Evolutionary conservation across 2,329 filamentous ascomycete genomes (phyloP).

Genomic region (Onygenales sp.): DNA sequence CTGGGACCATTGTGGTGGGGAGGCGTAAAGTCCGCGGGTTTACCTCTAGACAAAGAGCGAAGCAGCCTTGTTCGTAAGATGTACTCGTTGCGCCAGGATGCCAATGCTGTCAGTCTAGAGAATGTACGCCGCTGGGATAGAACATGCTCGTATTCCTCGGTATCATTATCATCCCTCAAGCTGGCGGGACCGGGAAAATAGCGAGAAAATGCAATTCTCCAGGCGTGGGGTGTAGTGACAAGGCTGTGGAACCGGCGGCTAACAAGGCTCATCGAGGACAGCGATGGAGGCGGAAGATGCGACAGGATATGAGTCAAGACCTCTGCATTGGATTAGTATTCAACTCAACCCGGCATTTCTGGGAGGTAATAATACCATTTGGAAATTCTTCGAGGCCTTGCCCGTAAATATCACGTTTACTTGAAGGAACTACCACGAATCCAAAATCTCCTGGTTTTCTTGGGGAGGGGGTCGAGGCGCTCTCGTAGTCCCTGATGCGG

Average conservation of each 20-base stretch:
- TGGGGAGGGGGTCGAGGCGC: conserved; percentile 29
- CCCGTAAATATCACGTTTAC: conserved; percentile 34
- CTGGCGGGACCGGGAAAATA: conserved; percentile 73
- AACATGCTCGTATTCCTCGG: conserved; percentile 45
- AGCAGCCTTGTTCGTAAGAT: conserved; percentile 77
- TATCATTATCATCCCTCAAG: conserved; percentile 35
- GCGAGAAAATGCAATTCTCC: conserved; percentile 84
- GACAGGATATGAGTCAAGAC: conserved; percentile 85
- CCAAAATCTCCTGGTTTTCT: conserved; percentile 33
- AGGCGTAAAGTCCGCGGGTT: conserved; percentile 51
- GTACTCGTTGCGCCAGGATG: conserved; percentile 97
- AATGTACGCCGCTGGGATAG: conserved; percentile 71
- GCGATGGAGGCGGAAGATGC: conserved; percentile 75
- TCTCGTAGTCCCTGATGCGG: conserved; percentile 48
- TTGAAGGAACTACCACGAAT: conserved; percentile 42
- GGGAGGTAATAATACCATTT: conserved; percentile 53
- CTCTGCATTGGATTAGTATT: conserved; percentile 48
- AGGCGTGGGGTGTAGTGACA: conserved; percentile 84
- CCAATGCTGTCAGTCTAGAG: conserved; percentile 66
- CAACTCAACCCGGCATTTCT: conserved; percentile 7
- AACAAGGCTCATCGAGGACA: conserved; percentile 73
- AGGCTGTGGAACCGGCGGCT: conserved; percentile 79
- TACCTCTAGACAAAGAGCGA: conserved; percentile 71
- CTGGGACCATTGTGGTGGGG: conserved; percentile 45
- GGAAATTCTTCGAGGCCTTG: conserved; percentile 55